phyloP scores from a whole-genome alignment of 306 rosid species.

The Quercus parvula region DNA sequence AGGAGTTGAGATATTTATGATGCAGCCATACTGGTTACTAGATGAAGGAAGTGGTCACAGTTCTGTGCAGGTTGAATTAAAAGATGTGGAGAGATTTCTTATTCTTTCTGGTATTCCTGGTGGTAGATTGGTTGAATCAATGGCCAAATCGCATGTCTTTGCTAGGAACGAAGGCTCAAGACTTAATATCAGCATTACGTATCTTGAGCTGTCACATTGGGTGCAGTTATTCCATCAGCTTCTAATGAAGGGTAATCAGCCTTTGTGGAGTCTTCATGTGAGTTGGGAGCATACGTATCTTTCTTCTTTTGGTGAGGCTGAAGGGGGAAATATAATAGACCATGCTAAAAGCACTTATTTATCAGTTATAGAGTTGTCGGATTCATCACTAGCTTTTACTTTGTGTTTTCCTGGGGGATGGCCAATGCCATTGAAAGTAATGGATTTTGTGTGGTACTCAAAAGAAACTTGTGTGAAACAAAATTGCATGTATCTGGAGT shows the following conservation, averaged over 20 bases:
- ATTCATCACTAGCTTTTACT: slow-evolving; percentile 22
- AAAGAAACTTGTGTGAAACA: slow-evolving; percentile 61
- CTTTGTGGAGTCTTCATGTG: slow-evolving; percentile 72
- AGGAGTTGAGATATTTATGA: slow-evolving; percentile 91
- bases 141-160: slow-evolving; percentile 73
- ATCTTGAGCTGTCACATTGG: slow-evolving; percentile 91
- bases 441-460: slow-evolving; percentile 57
- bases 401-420: slow-evolving; percentile 84
- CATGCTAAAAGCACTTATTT: slow-evolving; percentile 51
- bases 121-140: slow-evolving; percentile 54
- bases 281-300: slow-evolving; percentile 91
- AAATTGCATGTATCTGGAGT: slow-evolving; percentile 74
- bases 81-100: slow-evolving; percentile 67
- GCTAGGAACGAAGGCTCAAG: slow-evolving; percentile 62
- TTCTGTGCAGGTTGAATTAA: slow-evolving; percentile 39
- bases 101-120: slow-evolving; percentile 62
- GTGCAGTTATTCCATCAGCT: slow-evolving; percentile 76
- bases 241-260: slow-evolving; percentile 61
- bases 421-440: slow-evolving; percentile 62
- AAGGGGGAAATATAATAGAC: slow-evolving; percentile 43
- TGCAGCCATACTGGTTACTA: slow-evolving; percentile 71
- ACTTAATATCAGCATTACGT: slow-evolving; percentile 45
- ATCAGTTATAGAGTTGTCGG: slow-evolving; percentile 27
- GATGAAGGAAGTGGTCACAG: slow-evolving; percentile 32
- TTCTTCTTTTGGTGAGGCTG: slow-evolving; percentile 65